phyloP scores from a whole-genome alignment of 1,139 yeast genomes.

The Chernovozyma aurita region DNA sequence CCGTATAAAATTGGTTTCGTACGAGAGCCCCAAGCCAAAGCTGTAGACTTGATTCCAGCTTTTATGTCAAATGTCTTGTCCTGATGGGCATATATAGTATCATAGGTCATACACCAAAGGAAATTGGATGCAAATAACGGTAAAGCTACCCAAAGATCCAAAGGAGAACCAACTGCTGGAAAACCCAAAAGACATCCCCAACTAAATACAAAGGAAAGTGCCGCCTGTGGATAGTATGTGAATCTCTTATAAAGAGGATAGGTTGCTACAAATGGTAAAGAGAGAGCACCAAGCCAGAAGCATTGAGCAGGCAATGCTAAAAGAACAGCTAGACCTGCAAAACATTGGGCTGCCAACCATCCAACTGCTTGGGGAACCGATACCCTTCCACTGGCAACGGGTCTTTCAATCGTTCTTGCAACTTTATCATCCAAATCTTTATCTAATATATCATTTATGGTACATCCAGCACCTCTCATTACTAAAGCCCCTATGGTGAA shows the following conservation, averaged over 20 bases:
- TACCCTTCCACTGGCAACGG: slow-evolving; percentile 85
- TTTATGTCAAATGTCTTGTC: slow-evolving; percentile 81
- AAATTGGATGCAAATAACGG: slow-evolving; percentile 76
- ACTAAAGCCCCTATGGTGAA: slow-evolving; percentile 82
- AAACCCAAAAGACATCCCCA: slow-evolving; percentile 96
- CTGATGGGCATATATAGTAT: slow-evolving; percentile 96
- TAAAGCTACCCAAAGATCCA: slow-evolving; percentile 68
- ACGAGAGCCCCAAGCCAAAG: slow-evolving; percentile 83
- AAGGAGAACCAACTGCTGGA: slow-evolving; percentile 87
- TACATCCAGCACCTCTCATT: slow-evolving; percentile 98
- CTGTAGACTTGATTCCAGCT: slow-evolving; percentile 94
- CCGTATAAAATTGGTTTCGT: slow-evolving; percentile 67
- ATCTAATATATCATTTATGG: slow-evolving; percentile 87
- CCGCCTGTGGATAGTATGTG: slow-evolving; percentile 91
- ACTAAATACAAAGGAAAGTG: slow-evolving; percentile 76
- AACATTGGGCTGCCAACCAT: slow-evolving; percentile 71
- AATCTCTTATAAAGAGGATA: slow-evolving; percentile 93
- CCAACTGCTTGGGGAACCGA: slow-evolving; percentile 65
- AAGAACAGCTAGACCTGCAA: slow-evolving; percentile 72
- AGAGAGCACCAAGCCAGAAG: slow-evolving; percentile 75
- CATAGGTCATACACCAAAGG: slow-evolving; percentile 94
- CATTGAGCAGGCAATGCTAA: slow-evolving; percentile 75
- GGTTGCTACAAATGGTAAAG: slow-evolving; percentile 74
- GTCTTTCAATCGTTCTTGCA: slow-evolving; percentile 82
- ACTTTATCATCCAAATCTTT: slow-evolving; percentile 80